Percentiles rank a stretch among this genome's conserved stretches.
phyloP scores from a whole-genome alignment of 176 grass and related monocot genomes.

The Aegilops tauschii region DNA sequence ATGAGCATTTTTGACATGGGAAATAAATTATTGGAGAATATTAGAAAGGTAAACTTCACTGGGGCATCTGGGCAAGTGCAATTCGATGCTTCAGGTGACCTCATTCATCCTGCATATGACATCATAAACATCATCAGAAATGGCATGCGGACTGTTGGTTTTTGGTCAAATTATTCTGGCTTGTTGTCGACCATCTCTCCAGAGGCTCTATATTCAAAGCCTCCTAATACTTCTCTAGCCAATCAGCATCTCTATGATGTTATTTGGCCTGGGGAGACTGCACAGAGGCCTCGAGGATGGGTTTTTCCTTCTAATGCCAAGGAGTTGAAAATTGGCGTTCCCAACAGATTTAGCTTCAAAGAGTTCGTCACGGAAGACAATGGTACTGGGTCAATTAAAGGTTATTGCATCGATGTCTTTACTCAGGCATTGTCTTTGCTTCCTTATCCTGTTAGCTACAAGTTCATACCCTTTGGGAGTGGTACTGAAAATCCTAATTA shows the following conservation, averaged over 20 bases:
- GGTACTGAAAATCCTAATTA: conserved; percentile 69
- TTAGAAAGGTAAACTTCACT: conserved; percentile 61
- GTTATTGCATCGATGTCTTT: conserved; percentile 94
- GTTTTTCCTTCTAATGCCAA: conserved; percentile 71
- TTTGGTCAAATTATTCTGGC: conserved; percentile 89
- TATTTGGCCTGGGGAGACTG: conserved; percentile 88
- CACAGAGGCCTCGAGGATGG: conserved; percentile 86
- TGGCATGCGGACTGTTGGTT: conserved; percentile 71
- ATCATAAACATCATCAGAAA: conserved; percentile 81
- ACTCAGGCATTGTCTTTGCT: conserved; percentile 73
- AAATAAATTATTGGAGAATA: conserved; percentile 49
- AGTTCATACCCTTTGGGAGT: conserved; percentile 67
- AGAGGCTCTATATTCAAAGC: conserved; percentile 70
- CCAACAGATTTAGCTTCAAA: conserved; percentile 69
- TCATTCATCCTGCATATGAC: conserved; percentile 86
- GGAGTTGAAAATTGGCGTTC: conserved; percentile 78
- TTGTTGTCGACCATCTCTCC: conserved; percentile 58
- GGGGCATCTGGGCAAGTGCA: conserved; percentile 61
- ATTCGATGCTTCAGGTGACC: conserved; percentile 52
- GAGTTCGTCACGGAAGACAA: conserved; percentile 62
- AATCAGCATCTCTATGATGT: conserved; percentile 72
- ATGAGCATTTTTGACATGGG: conserved; percentile 82
- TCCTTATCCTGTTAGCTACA: conserved; percentile 91
- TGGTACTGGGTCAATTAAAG: conserved; percentile 54
- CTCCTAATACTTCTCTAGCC: conserved; percentile 61